Evolutionary conservation across 2,329 filamentous ascomycete genomes (phyloP), one percentile per base, ranked within the genome.

Genomic region (Huntiella decipiens): DNA sequence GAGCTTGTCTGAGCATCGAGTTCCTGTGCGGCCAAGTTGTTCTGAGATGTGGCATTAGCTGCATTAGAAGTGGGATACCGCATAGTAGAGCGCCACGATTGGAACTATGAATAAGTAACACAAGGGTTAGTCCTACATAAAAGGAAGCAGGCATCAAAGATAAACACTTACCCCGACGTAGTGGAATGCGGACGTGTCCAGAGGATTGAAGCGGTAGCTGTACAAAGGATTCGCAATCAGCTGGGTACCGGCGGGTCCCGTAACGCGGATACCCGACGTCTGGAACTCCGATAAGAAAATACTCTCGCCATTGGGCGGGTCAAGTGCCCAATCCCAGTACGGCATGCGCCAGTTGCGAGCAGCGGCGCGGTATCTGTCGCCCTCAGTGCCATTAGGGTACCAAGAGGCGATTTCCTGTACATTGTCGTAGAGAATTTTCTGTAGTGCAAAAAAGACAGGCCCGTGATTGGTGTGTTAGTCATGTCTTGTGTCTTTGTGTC

Each of bases 211-310:
- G 2, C 61, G 60, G 53, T 76, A 79, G 17, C 66, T 66, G 53
- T 69, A 77, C 4, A 81, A 63, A 3, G 77, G 77, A 50, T 81
- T 81, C 1, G 65, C 59, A 36, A 80, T 79, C 2, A 56, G 59
- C 52, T 73, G 71, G 12, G 57, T 52, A 4, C 71, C 73, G 35
- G 66, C 70, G 28, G 76, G 74, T 0, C 74, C 74, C 44, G 68
- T 63, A 10, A 77, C 63, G 22, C 63, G 57, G 34, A 79, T 63
- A 2, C 63, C 62, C 1, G 66, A 61, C 39, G 73, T 63, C 56
- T 64, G 71, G 19, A 63, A 65, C 15, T 60, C 54, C 3, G 58
- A 53, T 4, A 53, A 71, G 59, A 56, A 71, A 56, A 70, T 62
- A 44, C 64, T 67, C 44, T 68, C 57, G 19, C 67, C 71, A 0